These are phyloP conservation scores for Saccharomycopsis selenospora DNA, from an alignment of 805 yeast genomes.

Conservation along the genomic window DNA sequence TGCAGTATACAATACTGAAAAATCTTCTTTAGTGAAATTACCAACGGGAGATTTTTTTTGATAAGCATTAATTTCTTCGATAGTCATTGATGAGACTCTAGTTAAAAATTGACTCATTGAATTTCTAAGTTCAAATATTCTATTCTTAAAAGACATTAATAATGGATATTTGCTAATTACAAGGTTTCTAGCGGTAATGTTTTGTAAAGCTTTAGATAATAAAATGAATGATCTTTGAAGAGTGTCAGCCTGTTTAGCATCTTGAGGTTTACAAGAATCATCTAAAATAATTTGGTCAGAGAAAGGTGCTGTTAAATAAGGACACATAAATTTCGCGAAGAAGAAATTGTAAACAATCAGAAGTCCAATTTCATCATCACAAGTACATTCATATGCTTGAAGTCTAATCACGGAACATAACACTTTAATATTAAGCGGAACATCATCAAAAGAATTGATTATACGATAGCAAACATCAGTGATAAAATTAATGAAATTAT, in stretches of 20 bases:
- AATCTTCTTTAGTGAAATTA: slow-evolving; percentile 4
- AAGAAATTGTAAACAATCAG: slow-evolving; percentile 82
- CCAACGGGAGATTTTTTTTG: slow-evolving; percentile 20
- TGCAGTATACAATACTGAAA: slow-evolving; percentile 13
- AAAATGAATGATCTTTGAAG: slow-evolving; percentile 60
- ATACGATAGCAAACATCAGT: slow-evolving; percentile 52
- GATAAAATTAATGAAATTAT: slow-evolving; percentile 49
- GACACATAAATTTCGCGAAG: slow-evolving; percentile 74
- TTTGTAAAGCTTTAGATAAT: slow-evolving; percentile 76
- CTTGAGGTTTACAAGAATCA: slow-evolving; percentile 11
- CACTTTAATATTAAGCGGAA: slow-evolving; percentile 67
- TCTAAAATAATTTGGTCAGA: slow-evolving; percentile 29
- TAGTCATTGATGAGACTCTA: slow-evolving; percentile 24
- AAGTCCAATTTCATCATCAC: slow-evolving; percentile 23
- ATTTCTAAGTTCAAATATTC: slow-evolving; percentile 36
- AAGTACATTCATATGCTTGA: slow-evolving; percentile 30
- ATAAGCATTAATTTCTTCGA: slow-evolving; percentile 21
- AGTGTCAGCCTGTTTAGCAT: slow-evolving; percentile 33
- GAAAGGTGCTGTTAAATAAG: slow-evolving; percentile 27
- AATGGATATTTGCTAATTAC: slow-evolving; percentile 59
- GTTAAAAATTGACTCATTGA: slow-evolving; percentile 37
- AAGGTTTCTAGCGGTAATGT: slow-evolving; percentile 77
- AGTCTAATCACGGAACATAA: slow-evolving; percentile 68
- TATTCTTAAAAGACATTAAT: slow-evolving; percentile 34
- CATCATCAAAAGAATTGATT: slow-evolving; percentile 41